Percentiles rank a stretch among this genome's conserved stretches.
Evolutionary conservation across 768 basidiomycete genomes (phyloP).

Genomic region (Termitomyces sp.): DNA sequence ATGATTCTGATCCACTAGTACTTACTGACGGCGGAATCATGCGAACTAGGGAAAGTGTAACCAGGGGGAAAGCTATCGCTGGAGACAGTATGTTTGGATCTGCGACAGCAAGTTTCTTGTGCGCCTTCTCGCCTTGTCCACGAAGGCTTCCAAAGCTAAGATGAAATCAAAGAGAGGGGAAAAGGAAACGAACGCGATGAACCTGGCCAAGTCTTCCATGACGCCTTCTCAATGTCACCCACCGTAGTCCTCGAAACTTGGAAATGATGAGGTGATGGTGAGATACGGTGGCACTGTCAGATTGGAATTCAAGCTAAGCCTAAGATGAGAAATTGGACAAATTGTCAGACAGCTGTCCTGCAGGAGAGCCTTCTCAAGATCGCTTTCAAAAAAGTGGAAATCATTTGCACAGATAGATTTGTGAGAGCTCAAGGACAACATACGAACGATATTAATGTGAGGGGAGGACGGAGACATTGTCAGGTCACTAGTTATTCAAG

Average conservation of each 20-base stretch:
- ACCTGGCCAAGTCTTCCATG: too few relatives aligned
- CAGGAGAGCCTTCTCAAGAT: not conserved
- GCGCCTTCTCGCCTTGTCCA: not conserved
- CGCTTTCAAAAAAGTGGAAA: not conserved
- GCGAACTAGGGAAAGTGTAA: not conserved
- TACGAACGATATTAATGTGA: not conserved
- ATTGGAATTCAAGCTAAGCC: not conserved
- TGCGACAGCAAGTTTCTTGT: not conserved
- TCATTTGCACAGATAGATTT: too few relatives aligned
- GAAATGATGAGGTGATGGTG: not conserved
- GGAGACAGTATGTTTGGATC: not conserved
- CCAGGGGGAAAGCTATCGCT: not conserved
- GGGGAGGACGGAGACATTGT: too few relatives aligned
- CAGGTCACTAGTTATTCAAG: too few relatives aligned
- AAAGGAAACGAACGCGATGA: too few relatives aligned
- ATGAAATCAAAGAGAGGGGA: not conserved
- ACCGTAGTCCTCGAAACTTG: not conserved
- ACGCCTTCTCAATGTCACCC: too few relatives aligned
- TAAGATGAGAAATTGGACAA: slow-evolving; percentile 7
- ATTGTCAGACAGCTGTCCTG: not conserved
- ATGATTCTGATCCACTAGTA: not conserved
- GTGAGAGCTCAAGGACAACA: not conserved
- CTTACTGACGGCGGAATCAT: not conserved
- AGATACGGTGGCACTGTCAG: not conserved
- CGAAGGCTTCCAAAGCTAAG: not conserved